A percentile compares a stretch with the other conserved stretches of the same genome.
Conservation (phyloP, 1,284 basidiomycete genomes). For the Moesziomyces parantarcticus region DNA sequence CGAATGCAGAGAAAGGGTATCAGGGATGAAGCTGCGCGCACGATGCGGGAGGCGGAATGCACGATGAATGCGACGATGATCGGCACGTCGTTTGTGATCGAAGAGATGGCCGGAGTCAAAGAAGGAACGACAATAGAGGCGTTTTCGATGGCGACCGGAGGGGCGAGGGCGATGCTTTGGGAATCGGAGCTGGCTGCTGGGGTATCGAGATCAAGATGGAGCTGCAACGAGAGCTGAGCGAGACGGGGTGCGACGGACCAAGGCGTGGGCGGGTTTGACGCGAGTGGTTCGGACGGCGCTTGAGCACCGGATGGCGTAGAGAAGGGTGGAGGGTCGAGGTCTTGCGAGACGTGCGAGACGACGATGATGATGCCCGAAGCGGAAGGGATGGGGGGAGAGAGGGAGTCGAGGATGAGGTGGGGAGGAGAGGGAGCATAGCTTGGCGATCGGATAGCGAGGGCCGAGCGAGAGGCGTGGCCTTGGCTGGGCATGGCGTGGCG, state of each 20-base stretch:
- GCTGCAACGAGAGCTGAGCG: conserved; percentile 1
- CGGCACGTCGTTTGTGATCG: no score
- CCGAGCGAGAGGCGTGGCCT: not conserved
- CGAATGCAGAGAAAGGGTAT: not conserved
- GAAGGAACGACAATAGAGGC: no score
- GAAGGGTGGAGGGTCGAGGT: no score
- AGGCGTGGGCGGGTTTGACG: not conserved
- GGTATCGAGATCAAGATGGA: not conserved
- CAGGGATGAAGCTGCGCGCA: not conserved
- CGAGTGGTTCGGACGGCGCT: no score
- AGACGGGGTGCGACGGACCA: not conserved
- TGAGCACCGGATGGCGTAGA: no score
- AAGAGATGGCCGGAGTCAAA: no score
- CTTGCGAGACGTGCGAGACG: no score
- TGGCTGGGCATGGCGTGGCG: no score
- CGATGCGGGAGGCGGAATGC: no score
- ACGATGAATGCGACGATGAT: no score
- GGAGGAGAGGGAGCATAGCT: not conserved
- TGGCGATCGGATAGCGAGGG: not conserved
- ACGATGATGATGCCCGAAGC: not conserved
- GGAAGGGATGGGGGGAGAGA: not conserved
- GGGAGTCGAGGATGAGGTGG: not conserved
- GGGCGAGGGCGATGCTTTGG: not conserved
- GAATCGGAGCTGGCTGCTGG: not conserved
- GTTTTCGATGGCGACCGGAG: no score